Evolutionary conservation across 441 rosid genomes (phyloP), one percentile per base, ranked within the genome.

Genomic region (Erodium texanum): DNA sequence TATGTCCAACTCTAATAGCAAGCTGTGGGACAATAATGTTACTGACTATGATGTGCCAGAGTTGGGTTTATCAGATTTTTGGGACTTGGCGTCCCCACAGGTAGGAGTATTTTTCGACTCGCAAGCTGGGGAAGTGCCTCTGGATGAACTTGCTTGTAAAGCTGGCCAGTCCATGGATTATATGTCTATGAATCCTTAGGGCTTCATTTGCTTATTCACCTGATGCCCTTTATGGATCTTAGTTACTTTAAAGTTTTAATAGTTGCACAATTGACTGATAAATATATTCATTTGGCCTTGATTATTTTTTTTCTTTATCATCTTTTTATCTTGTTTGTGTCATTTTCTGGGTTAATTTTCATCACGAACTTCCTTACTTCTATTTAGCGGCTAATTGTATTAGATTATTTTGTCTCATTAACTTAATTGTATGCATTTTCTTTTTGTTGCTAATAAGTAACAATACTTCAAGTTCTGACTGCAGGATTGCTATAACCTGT

Each of bases 1-100:
- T 27, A 61, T 76, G 81, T 75, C 83, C 68, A 75, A 77, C 80
- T 75, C 84, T 74, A 73, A 80, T 64, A 65, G 77, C 73, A 88
- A 78, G 69, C 69, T 75, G 27, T 84, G 92, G 93, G 76, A 76
- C 74, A 81, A 82, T 80, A 67, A 77, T 52, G 68, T 75, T 71
- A 67, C 45, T 10, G 45, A 67, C 73, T 81, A 70, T 73, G 84
- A 79, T 71, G 66, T 77, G 61, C 81, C 85, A 22, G 90, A 83
- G 70, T 75, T 80, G 65, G 81, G 65, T 65, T 79, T 88, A 66
- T 84, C 93, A 50, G 95, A 86, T 82, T 66, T 83, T 1, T 89
- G 96, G 98, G 87, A 83, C 76, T 61, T 84, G 45, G 76, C 79
- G 58, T 74, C 75, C 9, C 69, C 74, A 43, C 29, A 27, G 29